Conservation (phyloP, 2,329 filamentous ascomycete genomes). For the Harringtonia aguacate region DNA sequence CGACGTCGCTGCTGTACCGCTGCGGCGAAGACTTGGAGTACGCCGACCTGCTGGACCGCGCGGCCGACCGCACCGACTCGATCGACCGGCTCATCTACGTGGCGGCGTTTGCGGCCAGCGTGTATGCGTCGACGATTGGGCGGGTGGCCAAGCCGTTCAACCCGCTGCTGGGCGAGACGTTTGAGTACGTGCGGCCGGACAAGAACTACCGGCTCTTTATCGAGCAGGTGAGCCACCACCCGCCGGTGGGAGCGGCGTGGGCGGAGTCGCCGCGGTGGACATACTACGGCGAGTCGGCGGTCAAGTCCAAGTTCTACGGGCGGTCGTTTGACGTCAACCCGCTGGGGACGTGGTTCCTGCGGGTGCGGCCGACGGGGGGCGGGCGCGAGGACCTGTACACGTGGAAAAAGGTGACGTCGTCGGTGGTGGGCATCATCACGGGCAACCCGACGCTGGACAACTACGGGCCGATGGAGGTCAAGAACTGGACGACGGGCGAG, state of each 20-base stretch:
- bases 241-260: constrained; percentile 85
- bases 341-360: constrained; percentile 93
- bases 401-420: constrained; percentile 97
- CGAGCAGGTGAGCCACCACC: constrained; percentile 96
- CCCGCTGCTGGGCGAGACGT: constrained; percentile 89
- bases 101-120: constrained; percentile 87
- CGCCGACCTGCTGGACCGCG: constrained; percentile 79
- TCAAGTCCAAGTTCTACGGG: constrained; percentile 95
- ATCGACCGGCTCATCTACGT: constrained; percentile 91
- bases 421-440: constrained; percentile 96
- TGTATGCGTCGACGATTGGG: constrained; percentile 93
- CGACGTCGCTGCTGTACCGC: constrained; percentile 87
- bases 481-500: constrained; percentile 94
- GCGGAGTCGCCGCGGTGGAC: constrained; percentile 92
- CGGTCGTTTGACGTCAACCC: constrained; percentile 97
- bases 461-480: constrained; percentile 93
- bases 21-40: constrained; percentile 99
- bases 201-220: constrained; percentile 98
- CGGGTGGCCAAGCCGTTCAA: constrained; percentile 98
- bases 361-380: constrained; percentile 61
- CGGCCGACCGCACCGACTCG: constrained; percentile 74
- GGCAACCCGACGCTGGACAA: constrained; percentile 96
- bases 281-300: constrained; percentile 91
- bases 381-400: constrained; percentile 83
- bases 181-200: constrained; percentile 90